Evolutionary conservation across 164 flowering plant genomes (phyloP), one percentile per base, ranked within the genome.

Genomic region (Paratinospora sagittata): DNA sequence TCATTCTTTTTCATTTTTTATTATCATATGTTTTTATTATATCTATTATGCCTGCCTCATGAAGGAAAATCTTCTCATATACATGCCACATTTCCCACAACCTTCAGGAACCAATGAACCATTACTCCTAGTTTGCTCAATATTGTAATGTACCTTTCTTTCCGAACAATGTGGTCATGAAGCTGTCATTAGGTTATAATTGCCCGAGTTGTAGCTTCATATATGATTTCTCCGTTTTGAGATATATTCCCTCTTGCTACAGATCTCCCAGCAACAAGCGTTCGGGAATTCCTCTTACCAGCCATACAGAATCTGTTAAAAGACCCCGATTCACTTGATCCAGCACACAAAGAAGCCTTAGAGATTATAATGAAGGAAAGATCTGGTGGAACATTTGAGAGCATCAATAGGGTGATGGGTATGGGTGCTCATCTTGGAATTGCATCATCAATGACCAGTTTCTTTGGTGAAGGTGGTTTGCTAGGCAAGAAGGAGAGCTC

Each of bases 301-400:
- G 77, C 97, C 2, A 90, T 95, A 68, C 97, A 95, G 52, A 95
- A 91, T 76, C 81, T 92, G 73, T 72, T 92, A 26, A 95, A 84
- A 79, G 98, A 95, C 77, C 65, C 81, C 0, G 97, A 95, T 76
- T 83, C 97, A 8, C 81, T 95, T 21, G 98, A 95, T 77, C 98
- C 97, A 27, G 98, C 94, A 36, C 98, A 95, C 79, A 95, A 90
- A 77, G 98, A 95, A 82, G 98, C 98, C 34, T 82, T 95, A 16
- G 98, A 95, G 77, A 86, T 90, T 52, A 90, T 95, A 80, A 19
- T 90, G 85, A 92, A 78, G 80, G 97, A 95, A 70, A 85, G 98
- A 64, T 88, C 92, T 1, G 96, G 97, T 17, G 98, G 98, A 70
- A 87, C 97, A 12, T 81, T 90, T 19, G 97, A 92, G 70, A 70